Evolutionary conservation across 2,329 filamentous ascomycete species (phyloP).

Genomic region (Colletotrichum agaves): DNA sequence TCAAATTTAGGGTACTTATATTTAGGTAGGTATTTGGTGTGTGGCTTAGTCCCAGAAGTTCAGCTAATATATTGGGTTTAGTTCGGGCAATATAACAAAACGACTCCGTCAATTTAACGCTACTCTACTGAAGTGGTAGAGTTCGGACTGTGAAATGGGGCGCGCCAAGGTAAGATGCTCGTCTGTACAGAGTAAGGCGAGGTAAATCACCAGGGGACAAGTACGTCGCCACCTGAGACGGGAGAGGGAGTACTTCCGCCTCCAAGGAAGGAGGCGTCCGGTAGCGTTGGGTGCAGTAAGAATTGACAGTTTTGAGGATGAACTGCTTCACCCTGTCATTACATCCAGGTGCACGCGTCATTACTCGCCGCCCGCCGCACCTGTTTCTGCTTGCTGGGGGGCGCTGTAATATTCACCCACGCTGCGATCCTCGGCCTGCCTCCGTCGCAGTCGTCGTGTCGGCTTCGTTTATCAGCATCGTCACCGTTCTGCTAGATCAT

Average conservation of each 20-base stretch:
- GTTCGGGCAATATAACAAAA: no score
- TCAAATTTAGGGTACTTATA: no score
- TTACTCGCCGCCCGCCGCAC: constrained; percentile 25
- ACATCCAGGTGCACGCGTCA: constrained; percentile 22
- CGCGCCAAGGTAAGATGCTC: not conserved
- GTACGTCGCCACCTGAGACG: not conserved
- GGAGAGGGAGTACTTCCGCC: constrained; percentile 2
- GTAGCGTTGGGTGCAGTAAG: not conserved
- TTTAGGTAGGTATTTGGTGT: no score
- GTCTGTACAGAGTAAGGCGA: not conserved
- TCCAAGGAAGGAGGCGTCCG: not conserved
- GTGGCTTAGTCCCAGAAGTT: no score
- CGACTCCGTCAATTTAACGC: no score
- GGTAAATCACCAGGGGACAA: no score
- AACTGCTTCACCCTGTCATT: not conserved
- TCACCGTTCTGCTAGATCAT: not conserved
- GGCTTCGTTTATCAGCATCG: not conserved
- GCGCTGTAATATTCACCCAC: constrained; percentile 10
- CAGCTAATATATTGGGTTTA: no score
- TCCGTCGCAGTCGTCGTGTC: constrained; percentile 9
- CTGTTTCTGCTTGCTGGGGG: constrained; percentile 4
- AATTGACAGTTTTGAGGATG: not conserved
- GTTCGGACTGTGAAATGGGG: not conserved
- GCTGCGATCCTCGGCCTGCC: constrained; percentile 21
- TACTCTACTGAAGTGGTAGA: no score